These are phyloP conservation scores for Geotrichum cucujoidarum DNA, from an alignment of 1,139 yeast species.

Conservation along the genomic window DNA sequence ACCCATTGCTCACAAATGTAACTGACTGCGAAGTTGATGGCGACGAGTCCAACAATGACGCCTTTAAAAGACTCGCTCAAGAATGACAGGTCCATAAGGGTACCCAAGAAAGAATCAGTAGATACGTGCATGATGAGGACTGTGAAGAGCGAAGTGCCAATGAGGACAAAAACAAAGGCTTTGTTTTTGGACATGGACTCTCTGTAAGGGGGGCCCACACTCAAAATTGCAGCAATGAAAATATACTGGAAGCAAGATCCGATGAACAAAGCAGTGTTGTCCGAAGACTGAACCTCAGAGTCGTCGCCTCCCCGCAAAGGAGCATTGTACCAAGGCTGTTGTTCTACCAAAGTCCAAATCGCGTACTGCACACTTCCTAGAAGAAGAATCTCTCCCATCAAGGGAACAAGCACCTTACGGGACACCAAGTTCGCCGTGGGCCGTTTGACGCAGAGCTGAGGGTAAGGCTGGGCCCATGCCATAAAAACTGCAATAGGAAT, in stretches of 20 bases:
- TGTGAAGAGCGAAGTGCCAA: slow-evolving; percentile 48
- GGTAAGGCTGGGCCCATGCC: slow-evolving; percentile 93
- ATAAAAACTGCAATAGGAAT: slow-evolving; percentile 90
- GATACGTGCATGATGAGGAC: slow-evolving; percentile 29
- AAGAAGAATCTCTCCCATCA: slow-evolving; percentile 64
- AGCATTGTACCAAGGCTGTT: slow-evolving; percentile 66
- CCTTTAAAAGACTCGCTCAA: slow-evolving; percentile 51
- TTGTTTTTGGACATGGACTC: slow-evolving; percentile 62
- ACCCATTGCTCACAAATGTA: slow-evolving; percentile 43
- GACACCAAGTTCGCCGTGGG: slow-evolving; percentile 94
- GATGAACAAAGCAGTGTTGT: slow-evolving; percentile 79
- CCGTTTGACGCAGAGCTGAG: slow-evolving; percentile 56
- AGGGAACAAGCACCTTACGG: slow-evolving; percentile 76
- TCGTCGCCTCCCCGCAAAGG: slow-evolving; percentile 81
- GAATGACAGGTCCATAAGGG: slow-evolving; percentile 68
- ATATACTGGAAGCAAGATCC: slow-evolving; percentile 87
- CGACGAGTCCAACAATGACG: slow-evolving; percentile 45
- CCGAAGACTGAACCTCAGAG: slow-evolving; percentile 80
- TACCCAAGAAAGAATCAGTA: slow-evolving; percentile 52
- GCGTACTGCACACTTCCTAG: slow-evolving; percentile 59
- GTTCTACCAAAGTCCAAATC: slow-evolving; percentile 55
- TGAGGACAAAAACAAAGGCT: slow-evolving; percentile 66
- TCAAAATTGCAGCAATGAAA: slow-evolving; percentile 69
- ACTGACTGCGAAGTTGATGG: slow-evolving; percentile 49
- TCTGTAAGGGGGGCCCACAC: slow-evolving; percentile 92